Base-by-base conservation (phyloP, 164 flowering plant species). In the Euptelea pleiosperma region DNA sequence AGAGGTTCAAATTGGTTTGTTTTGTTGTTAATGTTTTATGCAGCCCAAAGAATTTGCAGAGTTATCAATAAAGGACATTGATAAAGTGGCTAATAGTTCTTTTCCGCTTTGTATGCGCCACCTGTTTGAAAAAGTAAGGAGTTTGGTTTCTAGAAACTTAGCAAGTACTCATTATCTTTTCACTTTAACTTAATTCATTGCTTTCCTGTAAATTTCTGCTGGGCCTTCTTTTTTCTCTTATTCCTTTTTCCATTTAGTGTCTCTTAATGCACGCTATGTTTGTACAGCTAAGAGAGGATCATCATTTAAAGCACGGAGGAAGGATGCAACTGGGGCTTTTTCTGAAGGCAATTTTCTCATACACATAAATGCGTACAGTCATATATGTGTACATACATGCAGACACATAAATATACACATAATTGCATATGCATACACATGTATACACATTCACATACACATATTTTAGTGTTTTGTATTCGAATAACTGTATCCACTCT, bases 281-380 rank as follows among this genome's bases (percentile, higher is more conserved):
- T 48, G 11, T 68, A 72, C 84, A 90, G 99, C 76, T 93, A 39
- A 82, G 82, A 79, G 99, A 93, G 59, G 96, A 93, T 70, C 99
- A 93, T 76, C 96, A 93, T 77, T 74, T 93, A 67, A 93, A 86
- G 76, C 87, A 93, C 66, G 94, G 91, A 71, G 97, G 97, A 48
- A 85, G 97, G 72, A 86, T 90, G 96, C 99, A 93, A 68, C 59
- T 93, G 45, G 99, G 97, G 57, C 95, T 93, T 40, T 93, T 93
- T 58, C 85, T 93, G 52, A 93, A 93, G 97, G 99, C 75, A 60
- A 58, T 50, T 42, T 18, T 12, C n/a, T 54, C 22, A 24, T 34
- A 12, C 36, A 57, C 25, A 28, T 25, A 41, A 6, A 37, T 37
- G 7, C 30, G 12, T 31, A n/a, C 22, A 34, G n/a, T n/a, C 28